These are phyloP conservation scores for Citrus reticulata DNA, from an alignment of 345 rosid species.

Conservation along the genomic window DNA sequence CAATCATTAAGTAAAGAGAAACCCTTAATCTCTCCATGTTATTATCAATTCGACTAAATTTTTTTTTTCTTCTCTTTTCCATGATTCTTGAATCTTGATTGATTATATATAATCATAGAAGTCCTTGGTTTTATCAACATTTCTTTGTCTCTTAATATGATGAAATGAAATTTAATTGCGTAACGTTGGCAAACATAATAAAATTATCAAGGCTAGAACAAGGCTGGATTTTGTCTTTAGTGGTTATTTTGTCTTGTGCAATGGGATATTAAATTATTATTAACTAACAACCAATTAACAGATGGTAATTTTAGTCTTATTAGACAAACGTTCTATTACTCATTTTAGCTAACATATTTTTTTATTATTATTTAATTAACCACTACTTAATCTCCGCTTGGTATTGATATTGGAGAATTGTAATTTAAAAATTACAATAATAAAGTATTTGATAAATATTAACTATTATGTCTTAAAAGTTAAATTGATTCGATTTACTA, in stretches of 20 bases:
- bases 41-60: not conserved
- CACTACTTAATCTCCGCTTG: too few relatives aligned
- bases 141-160: not conserved
- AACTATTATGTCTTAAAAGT: too few relatives aligned
- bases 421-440: too few relatives aligned
- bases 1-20: constrained; percentile 6
- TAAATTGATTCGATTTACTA: too few relatives aligned
- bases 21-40: constrained; percentile 10
- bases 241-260: not conserved
- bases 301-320: not conserved
- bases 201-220: not conserved
- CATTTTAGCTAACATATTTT: not conserved
- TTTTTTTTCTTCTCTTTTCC: not conserved
- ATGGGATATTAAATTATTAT: not conserved
- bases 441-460: too few relatives aligned
- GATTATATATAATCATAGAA: not conserved
- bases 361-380: too few relatives aligned
- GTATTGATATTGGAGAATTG: not conserved
- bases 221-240: not conserved
- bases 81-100: not conserved
- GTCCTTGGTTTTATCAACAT: constrained; percentile 14
- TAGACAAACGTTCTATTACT: not conserved
- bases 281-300: not conserved
- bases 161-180: not conserved
- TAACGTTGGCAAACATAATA: not conserved